Percentiles rank a stretch among this genome's conserved stretches.
These are phyloP conservation scores for Chrysoporthe deuterocubensis DNA, from an alignment of 2,329 filamentous ascomycete genomes.

Conservation along the genomic window DNA sequence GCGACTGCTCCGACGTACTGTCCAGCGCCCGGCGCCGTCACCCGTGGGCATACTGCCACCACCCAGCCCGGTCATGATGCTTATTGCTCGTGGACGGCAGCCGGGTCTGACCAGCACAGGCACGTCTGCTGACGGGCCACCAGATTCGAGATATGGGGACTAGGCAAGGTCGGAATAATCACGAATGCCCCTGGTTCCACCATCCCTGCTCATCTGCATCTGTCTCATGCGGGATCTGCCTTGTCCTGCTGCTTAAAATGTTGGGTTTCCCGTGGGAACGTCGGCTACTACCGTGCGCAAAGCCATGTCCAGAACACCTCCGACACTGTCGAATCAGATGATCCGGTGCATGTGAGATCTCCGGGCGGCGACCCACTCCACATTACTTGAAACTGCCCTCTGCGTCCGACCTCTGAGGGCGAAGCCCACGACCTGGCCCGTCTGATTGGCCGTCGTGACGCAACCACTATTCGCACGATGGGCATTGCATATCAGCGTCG, in stretches of 20 bases:
- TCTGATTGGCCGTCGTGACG: constrained; percentile 36
- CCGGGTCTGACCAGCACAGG: too few species aligned
- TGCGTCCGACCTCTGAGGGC: not conserved
- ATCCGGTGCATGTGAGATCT: constrained; percentile 21
- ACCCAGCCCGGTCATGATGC: not conserved
- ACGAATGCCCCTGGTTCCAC: not conserved
- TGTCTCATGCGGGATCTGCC: constrained; percentile 20
- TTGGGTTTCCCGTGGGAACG: constrained; percentile 4
- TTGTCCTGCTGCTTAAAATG: not conserved
- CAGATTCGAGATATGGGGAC: not conserved
- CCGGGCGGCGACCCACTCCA: not conserved
- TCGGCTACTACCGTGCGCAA: constrained; percentile 25
- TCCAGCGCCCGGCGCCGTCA: too few species aligned
- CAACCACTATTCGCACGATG: constrained; percentile 36
- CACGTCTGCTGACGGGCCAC: not conserved
- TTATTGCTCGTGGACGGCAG: not conserved
- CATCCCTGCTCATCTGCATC: constrained; percentile 14
- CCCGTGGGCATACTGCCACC: not conserved
- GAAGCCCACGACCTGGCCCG: constrained; percentile 3
- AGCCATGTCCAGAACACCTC: constrained; percentile 8
- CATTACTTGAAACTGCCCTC: not conserved
- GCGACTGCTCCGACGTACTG: not conserved
- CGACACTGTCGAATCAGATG: constrained; percentile 27
- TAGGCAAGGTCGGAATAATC: not conserved
- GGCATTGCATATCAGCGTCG: not conserved